Percentiles rank a stretch among this genome's conserved stretches.
phyloP scores from a whole-genome alignment of 345 rosid species.

The Schrenkiella parvula region DNA sequence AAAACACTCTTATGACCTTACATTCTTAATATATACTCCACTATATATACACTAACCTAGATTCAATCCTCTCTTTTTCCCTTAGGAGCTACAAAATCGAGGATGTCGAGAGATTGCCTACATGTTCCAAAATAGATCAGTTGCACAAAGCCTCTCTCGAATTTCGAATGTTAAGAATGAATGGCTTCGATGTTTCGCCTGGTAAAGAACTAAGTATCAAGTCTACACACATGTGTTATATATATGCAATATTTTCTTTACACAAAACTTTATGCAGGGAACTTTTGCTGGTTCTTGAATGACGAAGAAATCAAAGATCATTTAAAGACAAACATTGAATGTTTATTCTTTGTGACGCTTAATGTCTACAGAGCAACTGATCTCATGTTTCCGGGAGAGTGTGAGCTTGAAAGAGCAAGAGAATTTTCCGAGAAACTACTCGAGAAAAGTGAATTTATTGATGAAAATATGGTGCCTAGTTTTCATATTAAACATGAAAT shows the following conservation, averaged over 20 bases:
- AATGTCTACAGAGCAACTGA: conserved; percentile 54
- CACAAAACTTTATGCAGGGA: conserved; percentile 30
- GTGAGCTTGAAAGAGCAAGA: conserved; percentile 45
- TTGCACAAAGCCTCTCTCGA: conserved; percentile 50
- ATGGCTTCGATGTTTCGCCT: conserved; percentile 47
- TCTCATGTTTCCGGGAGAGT: conserved; percentile 50
- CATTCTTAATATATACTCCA: background rate
- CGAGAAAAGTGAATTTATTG: conserved; percentile 17
- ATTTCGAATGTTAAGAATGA: conserved; percentile 47
- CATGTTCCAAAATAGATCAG: conserved; percentile 1
- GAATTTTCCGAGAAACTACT: conserved; percentile 41
- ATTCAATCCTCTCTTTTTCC: background rate
- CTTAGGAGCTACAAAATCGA: conserved; percentile 32
- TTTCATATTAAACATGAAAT: conserved; percentile 45
- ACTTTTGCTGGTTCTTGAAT: conserved; percentile 52
- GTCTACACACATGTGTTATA: background rate
- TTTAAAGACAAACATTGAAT: conserved; percentile 27
- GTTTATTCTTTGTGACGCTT: conserved; percentile 35
- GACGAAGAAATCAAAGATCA: conserved; percentile 29
- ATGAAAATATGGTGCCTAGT: background rate
- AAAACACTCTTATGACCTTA: background rate
- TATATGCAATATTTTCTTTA: background rate
- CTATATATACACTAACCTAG: background rate
- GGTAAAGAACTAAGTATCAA: conserved; percentile 24
- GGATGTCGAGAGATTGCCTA: conserved; percentile 2